Evolutionary conservation across 495 filamentous ascomycete species (phyloP).

Genomic region (Oidiodendron maius): DNA sequence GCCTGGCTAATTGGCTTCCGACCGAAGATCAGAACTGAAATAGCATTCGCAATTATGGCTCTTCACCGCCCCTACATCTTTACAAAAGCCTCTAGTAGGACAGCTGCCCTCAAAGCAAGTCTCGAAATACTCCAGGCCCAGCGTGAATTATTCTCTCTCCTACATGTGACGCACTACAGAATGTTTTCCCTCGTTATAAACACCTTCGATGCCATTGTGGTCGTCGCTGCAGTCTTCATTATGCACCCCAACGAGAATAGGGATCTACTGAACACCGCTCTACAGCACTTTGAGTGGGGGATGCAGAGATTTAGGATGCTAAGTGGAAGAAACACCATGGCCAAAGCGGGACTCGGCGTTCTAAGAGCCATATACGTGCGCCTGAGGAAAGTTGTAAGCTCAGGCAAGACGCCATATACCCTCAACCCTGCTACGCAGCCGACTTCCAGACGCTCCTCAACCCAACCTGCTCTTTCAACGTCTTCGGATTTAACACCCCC

Average conservation of each 20-base stretch:
- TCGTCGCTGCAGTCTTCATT: constrained; percentile 54
- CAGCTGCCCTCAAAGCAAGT: constrained; percentile 47
- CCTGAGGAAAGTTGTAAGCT: constrained; percentile 35
- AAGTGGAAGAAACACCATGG: constrained; percentile 41
- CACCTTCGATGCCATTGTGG: constrained; percentile 57
- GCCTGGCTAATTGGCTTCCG: constrained; percentile 46
- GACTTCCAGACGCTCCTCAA: not conserved
- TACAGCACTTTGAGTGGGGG: constrained; percentile 47
- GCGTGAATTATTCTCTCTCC: constrained; percentile 38
- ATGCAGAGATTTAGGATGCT: constrained; percentile 47
- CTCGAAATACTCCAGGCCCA: constrained; percentile 50
- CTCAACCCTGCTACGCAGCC: not conserved
- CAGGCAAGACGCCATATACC: not conserved
- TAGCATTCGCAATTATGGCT: constrained; percentile 50
- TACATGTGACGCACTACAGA: constrained; percentile 47
- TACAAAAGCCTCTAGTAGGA: constrained; percentile 41
- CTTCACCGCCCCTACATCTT: constrained; percentile 61
- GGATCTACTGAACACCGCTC: constrained; percentile 32
- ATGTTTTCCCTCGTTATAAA: constrained; percentile 50
- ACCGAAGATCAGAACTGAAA: constrained; percentile 37
- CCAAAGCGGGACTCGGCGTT: constrained; percentile 46
- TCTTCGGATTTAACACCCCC: not conserved
- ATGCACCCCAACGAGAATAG: constrained; percentile 42
- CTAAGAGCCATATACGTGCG: constrained; percentile 39
- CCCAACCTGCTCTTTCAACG: not conserved